Base-by-base conservation (phyloP, 208 protist species). In the Herpetomonas muscarum region DNA sequence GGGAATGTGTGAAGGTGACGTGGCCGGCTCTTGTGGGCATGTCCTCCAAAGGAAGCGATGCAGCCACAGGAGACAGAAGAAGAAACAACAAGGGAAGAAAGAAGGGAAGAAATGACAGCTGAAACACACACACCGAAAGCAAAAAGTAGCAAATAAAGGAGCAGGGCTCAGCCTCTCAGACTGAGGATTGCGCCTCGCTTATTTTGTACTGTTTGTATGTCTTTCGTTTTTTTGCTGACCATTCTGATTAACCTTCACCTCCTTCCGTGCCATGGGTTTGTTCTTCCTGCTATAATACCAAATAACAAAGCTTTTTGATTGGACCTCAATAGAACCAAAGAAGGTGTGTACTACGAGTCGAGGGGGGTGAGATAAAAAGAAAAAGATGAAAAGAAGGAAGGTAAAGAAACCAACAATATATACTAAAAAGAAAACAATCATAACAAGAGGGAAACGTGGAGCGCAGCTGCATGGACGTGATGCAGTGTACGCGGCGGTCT, bases 391-490 rank as follows among this genome's bases (percentile, higher is more conserved):
- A 58, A 13, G 25, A 7, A 6, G 1, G 19, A 12, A 46, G 29
- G 41, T 28, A 31, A 49, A 62, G 21, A n/a, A n/a, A n/a, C n/a
- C n/a, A n/a, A n/a, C n/a, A n/a, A n/a, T n/a, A n/a, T n/a, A n/a
- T n/a, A n/a, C n/a, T n/a, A 47, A 55, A 30, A 55, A 32, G 12
- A 52, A 59, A 60, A 26, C 54, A 52, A 48, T 9, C 26, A 49
- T 2, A 64, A 72, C 19, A 55, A 37, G 45, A 51, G 57, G 4
- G 64, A 37, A 51, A 70, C 63, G 15, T 55, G 25, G 31, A 21
- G 53, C 42, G 55, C 58, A 24, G 32, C 34, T 25, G 39, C 61
- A 2, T 39, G 41, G 37, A 55, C 15, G 45, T 17, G 42, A 37
- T 24, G 49, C 19, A 36, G n/a, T n/a, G n/a, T n/a, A n/a, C n/a